These are phyloP conservation scores for Mucor indicus DNA, from an alignment of 371 early-diverging fungal genomes.

Conservation along the genomic window DNA sequence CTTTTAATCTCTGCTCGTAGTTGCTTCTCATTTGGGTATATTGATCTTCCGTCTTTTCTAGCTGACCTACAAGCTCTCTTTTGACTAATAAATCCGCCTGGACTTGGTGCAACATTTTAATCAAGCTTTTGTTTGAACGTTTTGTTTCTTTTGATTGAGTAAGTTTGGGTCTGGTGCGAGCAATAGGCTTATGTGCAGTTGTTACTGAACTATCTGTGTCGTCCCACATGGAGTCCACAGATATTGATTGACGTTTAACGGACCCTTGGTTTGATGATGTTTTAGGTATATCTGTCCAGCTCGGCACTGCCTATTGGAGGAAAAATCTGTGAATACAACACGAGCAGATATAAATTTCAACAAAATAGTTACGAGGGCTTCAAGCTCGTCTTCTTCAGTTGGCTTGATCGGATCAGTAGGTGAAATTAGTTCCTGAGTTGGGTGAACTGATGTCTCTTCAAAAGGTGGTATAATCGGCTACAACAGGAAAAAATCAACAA, in stretches of 20 bases:
- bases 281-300: slow-evolving; percentile 39
- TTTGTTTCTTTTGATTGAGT: slow-evolving; percentile 1
- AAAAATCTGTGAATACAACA: neutral
- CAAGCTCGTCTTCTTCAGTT: slow-evolving; percentile 29
- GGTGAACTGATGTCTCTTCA: too few species aligned
- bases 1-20: slow-evolving; percentile 64
- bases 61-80: slow-evolving; percentile 50
- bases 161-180: neutral
- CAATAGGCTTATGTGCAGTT: slow-evolving; percentile 23
- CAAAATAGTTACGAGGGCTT: slow-evolving; percentile 34
- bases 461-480: neutral
- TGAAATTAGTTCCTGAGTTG: too few species aligned
- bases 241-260: slow-evolving; percentile 34
- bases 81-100: slow-evolving; percentile 65
- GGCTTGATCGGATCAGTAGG: neutral
- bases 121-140: slow-evolving; percentile 26
- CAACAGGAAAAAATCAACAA: too few species aligned
- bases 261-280: slow-evolving; percentile 12
- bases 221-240: slow-evolving; percentile 41
- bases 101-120: slow-evolving; percentile 60
- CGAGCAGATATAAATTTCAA: neutral
- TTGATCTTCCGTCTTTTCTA: slow-evolving; percentile 57
- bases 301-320: slow-evolving; percentile 34
- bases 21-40: slow-evolving; percentile 51
- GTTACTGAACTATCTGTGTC: slow-evolving; percentile 42